These are phyloP conservation scores for Pseudevernia furfuracea DNA, from an alignment of 495 filamentous ascomycete species.

Conservation along the genomic window DNA sequence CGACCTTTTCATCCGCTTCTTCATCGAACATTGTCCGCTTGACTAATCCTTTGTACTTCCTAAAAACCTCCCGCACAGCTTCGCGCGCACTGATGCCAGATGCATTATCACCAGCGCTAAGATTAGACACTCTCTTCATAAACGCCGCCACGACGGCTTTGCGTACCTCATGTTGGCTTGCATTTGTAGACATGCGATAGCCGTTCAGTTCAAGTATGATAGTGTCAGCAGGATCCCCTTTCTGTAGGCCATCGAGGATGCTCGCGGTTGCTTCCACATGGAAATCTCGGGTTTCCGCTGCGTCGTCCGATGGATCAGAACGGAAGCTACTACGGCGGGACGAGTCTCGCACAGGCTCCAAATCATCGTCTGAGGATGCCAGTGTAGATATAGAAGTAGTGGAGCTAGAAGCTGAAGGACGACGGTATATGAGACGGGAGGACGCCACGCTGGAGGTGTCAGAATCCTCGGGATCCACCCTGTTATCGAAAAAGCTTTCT, in stretches of 20 bases:
- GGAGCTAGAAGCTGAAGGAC: conserved; percentile 60
- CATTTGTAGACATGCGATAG: conserved; percentile 80
- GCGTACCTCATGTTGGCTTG: conserved; percentile 78
- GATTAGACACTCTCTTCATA: conserved; percentile 67
- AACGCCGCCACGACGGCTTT: conserved; percentile 79
- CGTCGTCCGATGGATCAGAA: conserved; percentile 52
- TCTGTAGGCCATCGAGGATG: conserved; percentile 71
- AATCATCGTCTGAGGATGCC: conserved; percentile 43
- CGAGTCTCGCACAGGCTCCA: conserved; percentile 27
- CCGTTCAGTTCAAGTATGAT: conserved; percentile 86
- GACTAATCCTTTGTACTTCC: conserved; percentile 49
- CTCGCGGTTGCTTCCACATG: conserved; percentile 80
- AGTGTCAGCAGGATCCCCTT: conserved; percentile 67
- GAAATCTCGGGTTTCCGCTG: conserved; percentile 59
- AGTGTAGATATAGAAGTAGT: conserved; percentile 71
- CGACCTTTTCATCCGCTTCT: conserved; percentile 49
- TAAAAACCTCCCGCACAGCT: conserved; percentile 56
- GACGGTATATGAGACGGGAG: conserved; percentile 58
- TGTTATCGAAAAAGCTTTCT: conserved; percentile 43
- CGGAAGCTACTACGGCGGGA: conserved; percentile 46
- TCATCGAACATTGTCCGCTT: conserved; percentile 52
- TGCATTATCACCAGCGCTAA: conserved; percentile 50
- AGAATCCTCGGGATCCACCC: conserved; percentile 45
- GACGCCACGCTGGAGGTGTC: conserved; percentile 43
- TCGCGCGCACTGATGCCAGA: conserved; percentile 46